Evolutionary conservation across 208 protist genomes (phyloP).

Genomic region (Kentomonas sorsogonicus): DNA sequence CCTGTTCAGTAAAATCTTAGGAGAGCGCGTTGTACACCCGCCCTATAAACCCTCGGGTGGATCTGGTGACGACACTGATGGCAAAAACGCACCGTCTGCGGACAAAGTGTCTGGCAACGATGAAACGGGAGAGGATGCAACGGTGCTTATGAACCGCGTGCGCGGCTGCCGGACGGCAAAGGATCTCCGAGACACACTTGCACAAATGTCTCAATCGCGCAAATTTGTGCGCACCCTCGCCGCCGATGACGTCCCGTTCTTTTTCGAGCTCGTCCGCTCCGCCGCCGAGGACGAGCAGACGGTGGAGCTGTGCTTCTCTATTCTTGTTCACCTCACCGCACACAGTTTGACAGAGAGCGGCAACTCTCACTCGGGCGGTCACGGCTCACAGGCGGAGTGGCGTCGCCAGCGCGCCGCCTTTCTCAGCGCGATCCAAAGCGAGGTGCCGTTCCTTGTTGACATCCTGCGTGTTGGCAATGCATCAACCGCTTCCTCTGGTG

Average conservation of each 20-base stretch:
- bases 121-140: background rate
- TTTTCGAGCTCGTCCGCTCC: too few relatives aligned
- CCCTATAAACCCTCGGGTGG: background rate
- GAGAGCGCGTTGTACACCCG: conserved; percentile 75
- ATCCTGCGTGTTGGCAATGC: conserved; percentile 21
- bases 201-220: too few relatives aligned
- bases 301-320: conserved; percentile 26
- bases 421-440: conserved; percentile 32
- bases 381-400: conserved; percentile 28
- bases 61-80: background rate
- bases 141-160: background rate
- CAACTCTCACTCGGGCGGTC: too few relatives aligned
- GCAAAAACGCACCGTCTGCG: background rate
- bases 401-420: conserved; percentile 41
- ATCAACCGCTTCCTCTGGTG: conserved; percentile 33
- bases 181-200: too few relatives aligned
- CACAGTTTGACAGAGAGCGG: too few relatives aligned
- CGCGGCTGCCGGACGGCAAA: too few relatives aligned
- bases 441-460: conserved; percentile 44
- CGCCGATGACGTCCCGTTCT: too few relatives aligned
- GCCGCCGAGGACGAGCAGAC: conserved; percentile 25
- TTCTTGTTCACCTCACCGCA: conserved; percentile 51
- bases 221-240: too few relatives aligned
- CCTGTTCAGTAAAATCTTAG: conserved; percentile 63
- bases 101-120: background rate